Conservation (phyloP, 2,329 filamentous ascomycete species). For the Fusarium torreyae region DNA sequence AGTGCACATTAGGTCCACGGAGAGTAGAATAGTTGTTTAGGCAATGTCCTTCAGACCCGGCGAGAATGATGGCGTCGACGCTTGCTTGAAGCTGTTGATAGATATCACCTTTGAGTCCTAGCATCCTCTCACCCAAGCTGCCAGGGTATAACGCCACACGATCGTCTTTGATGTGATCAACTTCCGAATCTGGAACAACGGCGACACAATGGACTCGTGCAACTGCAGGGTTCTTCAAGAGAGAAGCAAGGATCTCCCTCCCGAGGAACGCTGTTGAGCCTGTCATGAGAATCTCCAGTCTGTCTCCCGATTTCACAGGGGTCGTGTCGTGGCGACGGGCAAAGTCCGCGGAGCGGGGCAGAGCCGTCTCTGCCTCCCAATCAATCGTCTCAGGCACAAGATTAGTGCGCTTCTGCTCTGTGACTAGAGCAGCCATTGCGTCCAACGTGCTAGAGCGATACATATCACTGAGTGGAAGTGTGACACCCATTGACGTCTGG, state of each 20-base stretch:
- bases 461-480: conserved; percentile 4
- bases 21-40: conserved; percentile 9
- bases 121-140: background rate
- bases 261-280: background rate
- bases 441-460: background rate
- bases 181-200: background rate
- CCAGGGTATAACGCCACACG: background rate
- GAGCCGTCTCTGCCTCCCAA: background rate
- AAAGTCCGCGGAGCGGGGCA: background rate
- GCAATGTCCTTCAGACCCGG: background rate
- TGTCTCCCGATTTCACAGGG: background rate
- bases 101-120: background rate
- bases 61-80: background rate
- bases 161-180: background rate
- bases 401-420: background rate
- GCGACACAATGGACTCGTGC: background rate
- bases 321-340: accelerated
- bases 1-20: background rate
- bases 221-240: background rate
- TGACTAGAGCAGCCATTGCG: background rate
- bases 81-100: background rate
- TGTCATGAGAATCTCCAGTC: conserved; percentile 5
- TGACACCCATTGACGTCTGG: background rate
- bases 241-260: background rate
- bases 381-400: background rate